Evolutionary conservation across 1,139 yeast genomes (phyloP).

Genomic region (Pichia sp.): DNA sequence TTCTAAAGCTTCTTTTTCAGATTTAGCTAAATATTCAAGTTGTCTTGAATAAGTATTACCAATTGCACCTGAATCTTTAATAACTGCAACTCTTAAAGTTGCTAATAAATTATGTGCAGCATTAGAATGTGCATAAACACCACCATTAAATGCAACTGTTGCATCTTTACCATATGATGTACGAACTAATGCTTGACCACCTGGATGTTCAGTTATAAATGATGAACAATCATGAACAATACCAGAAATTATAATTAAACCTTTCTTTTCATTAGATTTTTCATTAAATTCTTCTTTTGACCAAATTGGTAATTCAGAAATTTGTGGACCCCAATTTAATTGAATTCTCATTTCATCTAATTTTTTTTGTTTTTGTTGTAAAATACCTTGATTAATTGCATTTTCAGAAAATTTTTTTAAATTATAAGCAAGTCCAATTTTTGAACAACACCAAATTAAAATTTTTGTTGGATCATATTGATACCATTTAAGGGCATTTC

Average conservation of each 20-base stretch:
- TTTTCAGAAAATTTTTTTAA: constrained; percentile 90
- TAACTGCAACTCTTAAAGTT: constrained; percentile 92
- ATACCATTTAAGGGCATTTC: constrained; percentile 97
- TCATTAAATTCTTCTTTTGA: constrained; percentile 76
- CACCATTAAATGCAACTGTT: constrained; percentile 95
- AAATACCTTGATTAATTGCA: constrained; percentile 92
- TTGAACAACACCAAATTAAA: constrained; percentile 62
- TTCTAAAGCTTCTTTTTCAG: constrained; percentile 23
- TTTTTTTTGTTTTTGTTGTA: constrained; percentile 96
- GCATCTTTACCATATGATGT: constrained; percentile 95
- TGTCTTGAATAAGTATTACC: constrained; percentile 49
- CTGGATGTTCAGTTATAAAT: constrained; percentile 92
- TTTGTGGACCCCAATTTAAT: constrained; percentile 89
- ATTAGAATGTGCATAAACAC: constrained; percentile 93
- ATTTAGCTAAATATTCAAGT: constrained; percentile 44
- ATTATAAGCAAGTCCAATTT: constrained; percentile 83
- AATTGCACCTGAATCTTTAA: constrained; percentile 56
- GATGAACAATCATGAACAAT: constrained; percentile 87
- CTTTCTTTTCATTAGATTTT: constrained; percentile 49
- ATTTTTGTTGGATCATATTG: constrained; percentile 97
- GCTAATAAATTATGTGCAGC: constrained; percentile 97
- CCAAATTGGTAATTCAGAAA: constrained; percentile 85
- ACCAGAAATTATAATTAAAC: constrained; percentile 81
- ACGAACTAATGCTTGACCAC: constrained; percentile 84
- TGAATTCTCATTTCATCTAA: constrained; percentile 71